A percentile compares a stretch with the other conserved stretches of the same genome.
phyloP scores from a whole-genome alignment of 2,329 filamentous ascomycete species.

The Penicillium janthinellum region DNA sequence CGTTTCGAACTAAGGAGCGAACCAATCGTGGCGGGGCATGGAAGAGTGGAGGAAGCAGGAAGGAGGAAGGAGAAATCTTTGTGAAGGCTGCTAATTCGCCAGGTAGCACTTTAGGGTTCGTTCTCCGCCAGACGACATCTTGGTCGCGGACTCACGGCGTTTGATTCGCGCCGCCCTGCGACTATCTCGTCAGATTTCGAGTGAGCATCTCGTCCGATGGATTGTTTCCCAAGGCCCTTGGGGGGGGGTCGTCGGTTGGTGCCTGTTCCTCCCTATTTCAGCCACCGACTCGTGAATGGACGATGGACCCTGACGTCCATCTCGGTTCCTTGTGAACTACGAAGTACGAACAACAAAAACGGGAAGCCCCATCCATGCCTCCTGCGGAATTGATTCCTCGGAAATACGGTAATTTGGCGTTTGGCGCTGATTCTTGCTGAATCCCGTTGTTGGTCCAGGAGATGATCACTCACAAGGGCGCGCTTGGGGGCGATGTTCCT shows the following conservation, averaged over 20 bases:
- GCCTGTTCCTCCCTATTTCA: constrained; percentile 24
- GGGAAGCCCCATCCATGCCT: not conserved
- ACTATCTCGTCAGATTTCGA: constrained; percentile 4
- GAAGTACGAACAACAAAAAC: not conserved
- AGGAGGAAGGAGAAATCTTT: not conserved
- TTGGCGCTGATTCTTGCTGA: not conserved
- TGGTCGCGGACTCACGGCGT: not conserved
- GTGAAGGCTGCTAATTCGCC: constrained; percentile 12
- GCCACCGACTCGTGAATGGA: constrained; percentile 14
- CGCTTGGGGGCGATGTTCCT: not conserved
- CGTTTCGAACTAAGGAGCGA: not conserved
- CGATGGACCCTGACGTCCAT: constrained; percentile 9
- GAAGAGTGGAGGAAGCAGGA: not conserved
- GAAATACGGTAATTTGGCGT: not conserved
- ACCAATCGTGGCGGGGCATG: not conserved
- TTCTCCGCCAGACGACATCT: not conserved
- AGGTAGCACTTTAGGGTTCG: constrained; percentile 22
- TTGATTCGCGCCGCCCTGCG: constrained; percentile 5
- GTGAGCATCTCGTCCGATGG: not conserved
- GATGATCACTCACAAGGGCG: not conserved
- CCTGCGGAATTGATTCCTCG: not conserved
- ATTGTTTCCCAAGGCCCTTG: too few relatives aligned
- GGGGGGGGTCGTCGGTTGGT: constrained; percentile 7
- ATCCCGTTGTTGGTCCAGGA: not conserved
- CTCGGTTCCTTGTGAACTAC: not conserved